Evolutionary conservation across 495 filamentous ascomycete genomes (phyloP).

Genomic region (Cercophora newfieldiana): DNA sequence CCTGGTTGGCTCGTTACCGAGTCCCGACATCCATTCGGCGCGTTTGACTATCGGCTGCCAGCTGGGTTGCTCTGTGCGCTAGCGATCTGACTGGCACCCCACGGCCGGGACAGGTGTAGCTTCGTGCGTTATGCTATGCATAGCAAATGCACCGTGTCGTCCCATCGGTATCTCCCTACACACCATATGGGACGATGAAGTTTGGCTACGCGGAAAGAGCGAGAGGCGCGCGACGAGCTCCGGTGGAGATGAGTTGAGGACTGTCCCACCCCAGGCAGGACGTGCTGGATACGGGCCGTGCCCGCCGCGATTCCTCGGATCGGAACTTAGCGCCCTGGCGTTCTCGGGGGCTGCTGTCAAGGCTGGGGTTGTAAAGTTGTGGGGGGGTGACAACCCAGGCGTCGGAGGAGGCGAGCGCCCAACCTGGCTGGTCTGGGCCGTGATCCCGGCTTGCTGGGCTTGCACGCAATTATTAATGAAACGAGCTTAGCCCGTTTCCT

Average conservation of each 20-base stretch:
- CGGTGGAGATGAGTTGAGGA: neutral
- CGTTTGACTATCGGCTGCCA: neutral
- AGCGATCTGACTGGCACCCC: too few species aligned
- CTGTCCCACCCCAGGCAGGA: neutral
- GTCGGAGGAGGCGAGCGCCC: neutral
- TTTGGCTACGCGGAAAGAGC: neutral
- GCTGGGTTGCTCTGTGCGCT: neutral
- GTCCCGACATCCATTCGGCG: neutral
- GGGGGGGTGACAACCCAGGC: neutral
- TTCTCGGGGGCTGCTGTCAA: neutral
- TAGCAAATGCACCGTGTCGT: neutral
- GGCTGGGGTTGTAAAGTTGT: neutral
- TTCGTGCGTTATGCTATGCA: neutral
- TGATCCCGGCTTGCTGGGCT: neutral
- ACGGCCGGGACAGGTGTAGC: neutral
- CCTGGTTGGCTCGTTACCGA: neutral
- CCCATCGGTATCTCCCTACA: neutral
- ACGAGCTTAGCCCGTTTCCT: conserved; percentile 9
- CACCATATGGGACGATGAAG: neutral
- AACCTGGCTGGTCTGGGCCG: neutral
- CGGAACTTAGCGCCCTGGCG: neutral
- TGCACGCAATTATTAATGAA: conserved; percentile 7
- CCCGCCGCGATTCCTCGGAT: neutral
- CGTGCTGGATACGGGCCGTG: neutral
- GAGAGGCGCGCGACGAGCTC: neutral